Evolutionary conservation across 148 eudicot species (phyloP).

Genomic region (Rhododendron vialii): DNA sequence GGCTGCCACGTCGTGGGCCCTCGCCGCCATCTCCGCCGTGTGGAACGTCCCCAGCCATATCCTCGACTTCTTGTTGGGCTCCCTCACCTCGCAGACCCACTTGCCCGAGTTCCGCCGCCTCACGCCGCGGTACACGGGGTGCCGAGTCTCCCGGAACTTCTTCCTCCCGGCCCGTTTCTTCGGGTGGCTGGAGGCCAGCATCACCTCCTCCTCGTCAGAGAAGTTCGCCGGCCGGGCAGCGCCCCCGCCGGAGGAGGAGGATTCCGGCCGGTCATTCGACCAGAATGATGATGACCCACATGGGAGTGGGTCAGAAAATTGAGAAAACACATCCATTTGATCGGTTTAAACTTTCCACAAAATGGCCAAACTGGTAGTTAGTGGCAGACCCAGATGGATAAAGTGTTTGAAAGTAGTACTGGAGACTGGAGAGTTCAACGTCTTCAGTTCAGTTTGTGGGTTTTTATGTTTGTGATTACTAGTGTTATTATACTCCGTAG

Average conservation of each 20-base stretch:
- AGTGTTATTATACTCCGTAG: too few relatives aligned
- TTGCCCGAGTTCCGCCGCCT: conserved; percentile 40
- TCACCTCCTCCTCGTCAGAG: conserved; percentile 22
- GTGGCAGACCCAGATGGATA: not conserved
- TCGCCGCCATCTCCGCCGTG: conserved; percentile 60
- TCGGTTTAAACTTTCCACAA: not conserved
- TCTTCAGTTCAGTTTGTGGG: not conserved
- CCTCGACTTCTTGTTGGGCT: conserved; percentile 45
- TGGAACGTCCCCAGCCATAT: conserved; percentile 59
- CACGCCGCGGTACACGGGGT: conserved; percentile 54
- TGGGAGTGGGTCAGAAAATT: conserved; percentile 4
- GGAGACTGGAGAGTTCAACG: not conserved
- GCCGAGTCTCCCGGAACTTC: conserved; percentile 57
- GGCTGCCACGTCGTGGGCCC: conserved; percentile 60
- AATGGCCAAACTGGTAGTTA: not conserved
- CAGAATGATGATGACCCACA: not conserved
- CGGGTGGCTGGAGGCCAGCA: conserved; percentile 45
- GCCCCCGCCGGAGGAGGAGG: not conserved
- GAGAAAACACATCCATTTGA: not conserved
- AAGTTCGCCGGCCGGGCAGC: not conserved
- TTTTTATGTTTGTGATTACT: not conserved
- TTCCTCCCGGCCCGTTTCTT: conserved; percentile 55
- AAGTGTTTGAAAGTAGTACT: not conserved
- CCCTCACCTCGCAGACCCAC: conserved; percentile 60
- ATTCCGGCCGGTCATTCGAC: not conserved